Evolutionary conservation across 2,329 filamentous ascomycete genomes (phyloP), one percentile per base, ranked within the genome.

Genomic region (Nakataea oryzae): DNA sequence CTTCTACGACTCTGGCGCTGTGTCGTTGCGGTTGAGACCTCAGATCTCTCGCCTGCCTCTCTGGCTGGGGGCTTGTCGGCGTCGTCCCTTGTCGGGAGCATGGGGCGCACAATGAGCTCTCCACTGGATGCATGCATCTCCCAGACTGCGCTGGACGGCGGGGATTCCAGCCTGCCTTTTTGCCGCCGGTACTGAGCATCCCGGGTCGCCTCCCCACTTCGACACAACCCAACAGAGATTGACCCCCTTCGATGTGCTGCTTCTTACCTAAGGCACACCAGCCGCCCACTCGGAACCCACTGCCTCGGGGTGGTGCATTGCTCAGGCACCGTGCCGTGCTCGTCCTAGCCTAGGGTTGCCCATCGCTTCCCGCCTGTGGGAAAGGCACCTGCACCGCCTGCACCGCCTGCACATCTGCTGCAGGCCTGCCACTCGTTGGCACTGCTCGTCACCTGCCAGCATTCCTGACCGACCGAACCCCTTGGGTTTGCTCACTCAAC

Each of bases 361-460:
- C 41, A 50, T 24, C 41, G 24, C 41, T 50, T 50, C 41, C 21
- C 41, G 41, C 41, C 34, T 50, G 41, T 14, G 17, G 24, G 41
- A 50, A 21, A 13, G 21, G 41, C 41, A 50, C 41, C 41, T 50
- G 41, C 41, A 47, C 14, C 17, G 21, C 21, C 34, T 12, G n/a
- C n/a, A n/a, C n/a, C n/a, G n/a, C n/a, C n/a, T n/a, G n/a, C n/a
- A n/a, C n/a, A n/a, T n/a, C 21, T 50, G 41, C 41, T 50, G 21
- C 30, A 27, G 58, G 59, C 32, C 54, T 32, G 55, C 56, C 57
- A 62, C 50, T 27, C 26, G 26, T 62, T 62, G 61, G 54, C 61
- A 61, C 27, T 61, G 50, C 14, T 34, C 12, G 61, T 62, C 61
- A 62, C 55, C 57, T 62, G 55, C 61, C 55, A 58, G 41, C 54